Evolutionary conservation across 2,329 filamentous ascomycete genomes (phyloP).

Genomic region (Aspergillus flavus): DNA sequence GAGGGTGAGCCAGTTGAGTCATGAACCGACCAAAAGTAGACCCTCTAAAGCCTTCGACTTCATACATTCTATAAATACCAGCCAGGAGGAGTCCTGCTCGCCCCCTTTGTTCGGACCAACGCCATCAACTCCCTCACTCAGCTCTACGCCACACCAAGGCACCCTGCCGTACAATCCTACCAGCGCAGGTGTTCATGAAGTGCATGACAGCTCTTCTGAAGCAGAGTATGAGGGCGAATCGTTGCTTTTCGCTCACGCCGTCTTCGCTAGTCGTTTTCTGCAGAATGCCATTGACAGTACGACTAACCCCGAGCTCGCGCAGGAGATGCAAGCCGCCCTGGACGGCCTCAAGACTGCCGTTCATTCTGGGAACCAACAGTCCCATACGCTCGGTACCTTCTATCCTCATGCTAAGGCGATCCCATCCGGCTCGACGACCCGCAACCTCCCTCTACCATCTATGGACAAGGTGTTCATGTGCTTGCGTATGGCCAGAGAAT

Average conservation of each 20-base stretch:
- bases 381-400: not conserved
- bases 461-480: constrained; percentile 9
- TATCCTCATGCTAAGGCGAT: not conserved
- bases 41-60: too few species aligned
- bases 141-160: too few species aligned
- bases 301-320: not conserved
- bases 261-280: constrained; percentile 8
- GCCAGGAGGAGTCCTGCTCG: too few species aligned
- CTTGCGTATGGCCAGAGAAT: constrained; percentile 8
- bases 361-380: constrained; percentile 7
- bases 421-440: constrained; percentile 1
- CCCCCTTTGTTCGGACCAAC: not conserved
- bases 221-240: constrained; percentile 8
- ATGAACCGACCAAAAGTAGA: not conserved
- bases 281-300: constrained; percentile 8
- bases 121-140: not conserved
- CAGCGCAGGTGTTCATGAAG: too few species aligned
- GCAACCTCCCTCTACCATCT: constrained; percentile 7
- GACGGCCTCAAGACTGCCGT: not conserved
- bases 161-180: too few species aligned
- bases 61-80: too few species aligned
- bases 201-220: not conserved
- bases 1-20: constrained; percentile 6
- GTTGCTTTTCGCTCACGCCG: constrained; percentile 6
- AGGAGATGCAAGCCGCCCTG: not conserved